These are phyloP conservation scores for Suillus clintonianus DNA, from an alignment of 768 basidiomycete species.

Conservation along the genomic window DNA sequence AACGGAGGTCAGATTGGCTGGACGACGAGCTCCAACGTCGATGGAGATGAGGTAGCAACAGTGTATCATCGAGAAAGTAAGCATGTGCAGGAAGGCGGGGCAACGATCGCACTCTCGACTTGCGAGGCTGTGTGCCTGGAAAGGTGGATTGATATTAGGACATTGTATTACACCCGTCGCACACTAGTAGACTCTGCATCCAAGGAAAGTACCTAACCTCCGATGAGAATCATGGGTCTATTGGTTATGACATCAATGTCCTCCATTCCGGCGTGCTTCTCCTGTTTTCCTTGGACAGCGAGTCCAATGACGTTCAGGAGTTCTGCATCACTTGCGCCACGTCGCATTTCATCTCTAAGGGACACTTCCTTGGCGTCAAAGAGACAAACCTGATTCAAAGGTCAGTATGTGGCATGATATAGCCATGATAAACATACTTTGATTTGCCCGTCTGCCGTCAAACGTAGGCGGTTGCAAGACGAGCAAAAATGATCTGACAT, in stretches of 20 bases:
- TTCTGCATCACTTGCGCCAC: constrained; percentile 62
- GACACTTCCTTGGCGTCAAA: constrained; percentile 87
- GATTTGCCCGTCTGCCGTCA: constrained; percentile 90
- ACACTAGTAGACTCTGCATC: constrained; percentile 7
- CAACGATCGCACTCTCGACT: constrained; percentile 5
- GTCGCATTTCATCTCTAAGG: constrained; percentile 71
- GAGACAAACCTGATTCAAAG: constrained; percentile 67
- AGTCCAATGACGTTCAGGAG: constrained; percentile 59
- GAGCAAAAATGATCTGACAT: constrained; percentile 94
- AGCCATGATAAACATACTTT: constrained; percentile 50
- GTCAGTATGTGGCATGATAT: not conserved
- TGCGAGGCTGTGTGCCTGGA: constrained; percentile 9
- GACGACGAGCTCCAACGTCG: constrained; percentile 26
- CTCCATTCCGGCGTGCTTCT: constrained; percentile 85
- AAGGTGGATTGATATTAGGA: constrained; percentile 1
- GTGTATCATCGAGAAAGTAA: not conserved
- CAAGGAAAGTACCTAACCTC: constrained; percentile 70
- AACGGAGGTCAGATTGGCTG: constrained; percentile 9
- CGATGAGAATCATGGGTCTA: constrained; percentile 90
- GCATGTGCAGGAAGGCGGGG: not conserved
- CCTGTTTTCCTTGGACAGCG: constrained; percentile 73
- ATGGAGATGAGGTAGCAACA: constrained; percentile 6
- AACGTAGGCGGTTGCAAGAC: constrained; percentile 78
- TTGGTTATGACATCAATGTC: constrained; percentile 75
- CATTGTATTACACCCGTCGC: not conserved